These are phyloP conservation scores for Neoarthrinium moseri DNA, from an alignment of 2,329 filamentous ascomycete species.

Conservation along the genomic window DNA sequence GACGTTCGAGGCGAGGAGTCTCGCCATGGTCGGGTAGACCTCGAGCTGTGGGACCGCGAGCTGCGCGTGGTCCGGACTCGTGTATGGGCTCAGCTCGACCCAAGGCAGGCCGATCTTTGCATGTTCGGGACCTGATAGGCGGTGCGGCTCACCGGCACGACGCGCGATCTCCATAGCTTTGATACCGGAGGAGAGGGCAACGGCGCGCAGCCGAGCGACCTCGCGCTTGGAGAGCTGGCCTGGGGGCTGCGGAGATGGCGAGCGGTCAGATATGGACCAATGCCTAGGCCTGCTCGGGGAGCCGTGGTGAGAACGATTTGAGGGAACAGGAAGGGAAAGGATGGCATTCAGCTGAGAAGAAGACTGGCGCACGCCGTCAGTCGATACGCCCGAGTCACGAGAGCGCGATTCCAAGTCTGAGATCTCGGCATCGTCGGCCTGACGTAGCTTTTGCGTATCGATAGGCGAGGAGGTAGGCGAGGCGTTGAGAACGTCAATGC, in stretches of 20 bases:
- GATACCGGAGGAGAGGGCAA: slow-evolving; percentile 82
- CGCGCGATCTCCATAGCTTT: slow-evolving; percentile 80
- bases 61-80: slow-evolving; percentile 26
- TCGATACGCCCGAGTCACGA: slow-evolving; percentile 20
- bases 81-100: slow-evolving; percentile 42
- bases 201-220: slow-evolving; percentile 72
- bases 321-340: slow-evolving; percentile 22
- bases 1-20: slow-evolving; percentile 48
- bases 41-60: slow-evolving; percentile 39
- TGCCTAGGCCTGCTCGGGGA: slow-evolving; percentile 30
- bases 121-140: slow-evolving; percentile 30
- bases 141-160: slow-evolving; percentile 53
- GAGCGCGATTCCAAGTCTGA: slow-evolving; percentile 38
- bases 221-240: slow-evolving; percentile 65
- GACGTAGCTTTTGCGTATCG: slow-evolving; percentile 18
- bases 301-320: slow-evolving; percentile 8
- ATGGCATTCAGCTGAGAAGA: slow-evolving; percentile 36
- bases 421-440: slow-evolving; percentile 30
- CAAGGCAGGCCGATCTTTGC: slow-evolving; percentile 31
- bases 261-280: slow-evolving; percentile 52
- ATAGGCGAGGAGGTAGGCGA: slow-evolving; percentile 35
- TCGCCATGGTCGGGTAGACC: slow-evolving; percentile 51
- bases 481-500: slow-evolving; percentile 44
- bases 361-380: slow-evolving; percentile 27
- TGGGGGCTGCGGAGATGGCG: slow-evolving; percentile 30